These are phyloP conservation scores for Byssochlamys sp. DNA, from an alignment of 2,329 filamentous ascomycete genomes.

Conservation along the genomic window DNA sequence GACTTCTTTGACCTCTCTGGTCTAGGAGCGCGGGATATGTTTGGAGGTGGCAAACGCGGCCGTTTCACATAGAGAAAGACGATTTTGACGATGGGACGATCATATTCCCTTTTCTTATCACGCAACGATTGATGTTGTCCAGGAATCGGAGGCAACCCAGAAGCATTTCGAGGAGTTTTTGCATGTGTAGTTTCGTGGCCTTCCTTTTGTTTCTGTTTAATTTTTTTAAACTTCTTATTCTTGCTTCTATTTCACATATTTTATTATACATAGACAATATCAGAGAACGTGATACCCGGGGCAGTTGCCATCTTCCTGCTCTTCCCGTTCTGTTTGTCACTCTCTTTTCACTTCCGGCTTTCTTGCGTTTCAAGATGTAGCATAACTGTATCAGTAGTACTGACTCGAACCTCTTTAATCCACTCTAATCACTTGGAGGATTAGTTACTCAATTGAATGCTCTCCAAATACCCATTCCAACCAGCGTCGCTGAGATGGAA, in stretches of 20 bases:
- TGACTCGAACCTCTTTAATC: neutral
- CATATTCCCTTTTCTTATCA: conserved; percentile 22
- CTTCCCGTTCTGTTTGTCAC: neutral
- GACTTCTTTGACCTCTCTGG: conserved; percentile 44
- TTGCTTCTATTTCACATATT: neutral
- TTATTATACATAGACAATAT: conserved; percentile 19
- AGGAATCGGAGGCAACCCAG: neutral
- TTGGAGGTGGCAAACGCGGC: conserved; percentile 39
- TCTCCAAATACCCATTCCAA: conserved; percentile 62
- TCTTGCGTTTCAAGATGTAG: neutral
- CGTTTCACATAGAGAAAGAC: conserved; percentile 32
- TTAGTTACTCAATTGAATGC: conserved; percentile 43
- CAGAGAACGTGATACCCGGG: conserved; percentile 28
- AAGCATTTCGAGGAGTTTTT: neutral
- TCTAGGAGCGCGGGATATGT: conserved; percentile 33
- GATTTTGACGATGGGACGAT: conserved; percentile 25
- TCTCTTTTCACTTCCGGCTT: neutral
- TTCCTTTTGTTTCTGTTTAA: neutral
- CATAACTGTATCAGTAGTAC: neutral
- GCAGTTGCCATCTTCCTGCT: conserved; percentile 18
- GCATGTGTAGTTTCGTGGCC: neutral
- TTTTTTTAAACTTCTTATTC: neutral
- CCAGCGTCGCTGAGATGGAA: conserved; percentile 56
- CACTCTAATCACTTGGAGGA: neutral
- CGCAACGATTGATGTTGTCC: conserved; percentile 9